Percentiles rank a stretch among this genome's conserved stretches.
These are phyloP conservation scores for Fusarium sp. DNA, from an alignment of 2,329 filamentous ascomycete genomes.

Conservation along the genomic window DNA sequence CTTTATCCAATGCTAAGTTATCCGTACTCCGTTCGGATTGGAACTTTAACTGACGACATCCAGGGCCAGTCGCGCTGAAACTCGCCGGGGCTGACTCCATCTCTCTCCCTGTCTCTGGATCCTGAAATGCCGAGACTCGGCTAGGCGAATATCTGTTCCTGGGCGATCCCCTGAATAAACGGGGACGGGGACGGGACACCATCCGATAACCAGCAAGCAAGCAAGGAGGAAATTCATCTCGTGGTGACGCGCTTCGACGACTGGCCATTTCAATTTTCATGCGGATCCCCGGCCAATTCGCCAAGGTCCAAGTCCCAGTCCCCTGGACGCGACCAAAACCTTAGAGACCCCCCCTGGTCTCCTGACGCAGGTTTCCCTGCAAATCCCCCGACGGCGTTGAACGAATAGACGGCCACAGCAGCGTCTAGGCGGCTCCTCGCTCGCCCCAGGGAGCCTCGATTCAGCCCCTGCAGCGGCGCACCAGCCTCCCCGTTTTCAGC, in stretches of 20 bases:
- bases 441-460: constrained; percentile 20
- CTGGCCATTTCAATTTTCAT: constrained; percentile 12
- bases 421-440: constrained; percentile 7
- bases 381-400: constrained; percentile 30
- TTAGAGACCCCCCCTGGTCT: constrained; percentile 32
- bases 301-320: constrained; percentile 25
- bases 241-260: constrained; percentile 6
- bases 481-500: constrained; percentile 51
- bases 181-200: not conserved
- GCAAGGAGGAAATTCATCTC: not conserved
- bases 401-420: constrained; percentile 28
- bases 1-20: not conserved
- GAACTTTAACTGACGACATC: not conserved
- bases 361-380: constrained; percentile 30
- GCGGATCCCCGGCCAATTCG: constrained; percentile 12
- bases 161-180: constrained; percentile 29
- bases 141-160: constrained; percentile 23
- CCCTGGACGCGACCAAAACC: constrained; percentile 34
- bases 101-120: constrained; percentile 11
- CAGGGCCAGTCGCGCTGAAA: constrained; percentile 21
- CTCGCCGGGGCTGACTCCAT: constrained; percentile 4
- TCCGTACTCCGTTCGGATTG: not conserved
- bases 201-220: not conserved
- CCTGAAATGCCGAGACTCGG: constrained; percentile 35
- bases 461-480: constrained; percentile 43